Evolutionary conservation across 306 rosid genomes (phyloP), one percentile per base, ranked within the genome.

Genomic region (Cicer chorassanicum): DNA sequence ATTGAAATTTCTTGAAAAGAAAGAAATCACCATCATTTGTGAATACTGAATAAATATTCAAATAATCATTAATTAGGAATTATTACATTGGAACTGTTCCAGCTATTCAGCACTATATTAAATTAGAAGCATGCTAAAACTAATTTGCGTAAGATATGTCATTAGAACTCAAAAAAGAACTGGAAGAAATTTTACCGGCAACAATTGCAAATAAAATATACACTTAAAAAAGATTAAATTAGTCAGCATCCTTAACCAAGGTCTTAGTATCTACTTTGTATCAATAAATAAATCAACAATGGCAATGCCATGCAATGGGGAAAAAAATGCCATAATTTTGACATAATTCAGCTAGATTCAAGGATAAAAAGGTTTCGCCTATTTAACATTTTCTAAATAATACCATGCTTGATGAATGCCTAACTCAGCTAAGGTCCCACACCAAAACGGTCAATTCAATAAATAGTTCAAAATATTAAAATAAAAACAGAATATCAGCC

Each of bases 81-180:
- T 16, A 75, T 43, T 16, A 13, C 29, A 69, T 36, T 18, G 7
- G 46, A 56, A 40, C 8, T 45, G 68, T 42, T 4, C 11, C 49
- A 41, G 39, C 46, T 36, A 67, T 61, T 50, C 57, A 42, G 9
- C 13, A 29, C 36, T 67, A 76, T 38, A 43, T 42, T 51, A 14
- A 19, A 53, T 53, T 13, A 36, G 50, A 68, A 68, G 56, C 65
- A 62, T 44, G 77, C 40, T 45, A 68, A 73, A 68, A 45, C 62
- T 21, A 68, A 11, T 69, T 56, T 24, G 51, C 54, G 13, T 48
- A 69, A 74, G 70, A 63, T 43, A 34, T 24, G 14, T 6, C 49
- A 14, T 49, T 50, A 61, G 76, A 54, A 38, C 43, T 77, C 61
- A 21, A 46, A 63, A 54, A 68, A 42, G 40, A 55, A 61, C 54